Conservation (phyloP, 164 flowering plant species). For the Magnolia officinalis region DNA sequence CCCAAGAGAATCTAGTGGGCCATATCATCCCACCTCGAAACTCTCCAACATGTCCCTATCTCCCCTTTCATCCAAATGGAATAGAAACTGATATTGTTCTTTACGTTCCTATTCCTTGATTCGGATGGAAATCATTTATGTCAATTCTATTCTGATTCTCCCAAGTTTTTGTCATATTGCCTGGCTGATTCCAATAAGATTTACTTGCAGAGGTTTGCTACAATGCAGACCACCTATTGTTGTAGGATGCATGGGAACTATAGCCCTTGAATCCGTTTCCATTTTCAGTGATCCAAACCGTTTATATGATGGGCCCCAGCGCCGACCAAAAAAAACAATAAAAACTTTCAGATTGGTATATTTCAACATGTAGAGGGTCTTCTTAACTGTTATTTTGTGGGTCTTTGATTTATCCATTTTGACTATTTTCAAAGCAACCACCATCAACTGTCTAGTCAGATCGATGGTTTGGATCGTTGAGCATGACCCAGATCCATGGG, state of each 20-base stretch:
- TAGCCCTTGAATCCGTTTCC: not conserved
- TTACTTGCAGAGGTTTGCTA: too few relatives aligned
- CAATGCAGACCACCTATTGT: not conserved
- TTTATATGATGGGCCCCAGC: not conserved
- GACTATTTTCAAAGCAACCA: too few relatives aligned
- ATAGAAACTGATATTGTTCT: conserved; percentile 1
- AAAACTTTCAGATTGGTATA: too few relatives aligned
- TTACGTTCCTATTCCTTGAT: not conserved
- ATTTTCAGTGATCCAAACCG: not conserved
- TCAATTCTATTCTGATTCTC: not conserved
- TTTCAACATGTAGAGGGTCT: too few relatives aligned
- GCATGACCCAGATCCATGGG: too few relatives aligned
- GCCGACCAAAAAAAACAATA: too few relatives aligned
- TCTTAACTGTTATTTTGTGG: too few relatives aligned
- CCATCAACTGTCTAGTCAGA: too few relatives aligned
- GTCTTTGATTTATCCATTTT: too few relatives aligned
- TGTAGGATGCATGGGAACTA: not conserved
- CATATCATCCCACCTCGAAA: not conserved
- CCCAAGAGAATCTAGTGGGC: not conserved
- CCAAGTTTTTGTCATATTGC: not conserved
- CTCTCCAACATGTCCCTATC: not conserved
- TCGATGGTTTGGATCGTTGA: too few relatives aligned
- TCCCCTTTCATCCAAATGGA: conserved; percentile 1
- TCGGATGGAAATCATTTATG: not conserved
- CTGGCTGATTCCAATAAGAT: not conserved